phyloP scores from a whole-genome alignment of 208 protist genomes.

The Crithidia thermophila region DNA sequence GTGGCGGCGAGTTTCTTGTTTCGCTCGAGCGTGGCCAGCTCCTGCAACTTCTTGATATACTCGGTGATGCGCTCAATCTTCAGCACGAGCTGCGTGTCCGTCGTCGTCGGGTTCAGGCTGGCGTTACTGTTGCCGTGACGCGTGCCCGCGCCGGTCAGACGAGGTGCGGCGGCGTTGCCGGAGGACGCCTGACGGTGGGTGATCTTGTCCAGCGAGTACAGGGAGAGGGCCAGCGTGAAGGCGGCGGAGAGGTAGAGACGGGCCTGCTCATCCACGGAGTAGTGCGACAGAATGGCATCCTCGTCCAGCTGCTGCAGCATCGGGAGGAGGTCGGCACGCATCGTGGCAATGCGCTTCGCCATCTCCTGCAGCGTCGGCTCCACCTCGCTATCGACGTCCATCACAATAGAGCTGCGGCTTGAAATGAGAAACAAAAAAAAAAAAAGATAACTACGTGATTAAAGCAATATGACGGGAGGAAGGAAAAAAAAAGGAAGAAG shows the following conservation, averaged over 20 bases:
- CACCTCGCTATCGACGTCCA: conserved; percentile 76
- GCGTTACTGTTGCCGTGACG: not conserved
- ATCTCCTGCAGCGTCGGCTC: conserved; percentile 50
- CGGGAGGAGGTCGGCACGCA: conserved; percentile 49
- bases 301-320: conserved; percentile 62
- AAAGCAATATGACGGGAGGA: conserved; percentile 24
- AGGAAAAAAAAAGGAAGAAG: conserved; percentile 17
- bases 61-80: conserved; percentile 89
- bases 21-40: conserved; percentile 62
- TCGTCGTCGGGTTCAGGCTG: not conserved
- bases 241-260: conserved; percentile 77
- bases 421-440: conserved; percentile 20
- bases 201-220: conserved; percentile 75
- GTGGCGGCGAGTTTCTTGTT: conserved; percentile 6
- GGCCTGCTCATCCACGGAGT: conserved; percentile 78
- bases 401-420: too few species aligned
- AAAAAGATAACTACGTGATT: conserved; percentile 3
- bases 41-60: conserved; percentile 87
- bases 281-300: conserved; percentile 68
- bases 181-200: conserved; percentile 26
- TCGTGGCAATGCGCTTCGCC: conserved; percentile 30
- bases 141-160: conserved; percentile 2
- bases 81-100: conserved; percentile 71
- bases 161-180: not conserved
- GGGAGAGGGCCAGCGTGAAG: conserved; percentile 62